Conservation (phyloP, 75 land plant genomes). For the Adiantum capillusveneris region DNA sequence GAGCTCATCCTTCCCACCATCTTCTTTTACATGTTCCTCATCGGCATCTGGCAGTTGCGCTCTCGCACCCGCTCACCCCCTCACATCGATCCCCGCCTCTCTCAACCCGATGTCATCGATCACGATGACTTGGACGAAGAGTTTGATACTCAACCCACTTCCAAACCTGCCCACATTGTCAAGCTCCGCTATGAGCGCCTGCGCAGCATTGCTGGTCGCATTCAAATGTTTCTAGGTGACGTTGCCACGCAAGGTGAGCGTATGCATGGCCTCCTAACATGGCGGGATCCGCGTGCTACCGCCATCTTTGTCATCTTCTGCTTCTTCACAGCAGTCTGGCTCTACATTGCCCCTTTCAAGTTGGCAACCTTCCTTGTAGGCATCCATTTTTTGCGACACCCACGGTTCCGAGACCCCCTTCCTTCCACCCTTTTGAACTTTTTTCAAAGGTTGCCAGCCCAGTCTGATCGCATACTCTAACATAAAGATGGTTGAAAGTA, state of each 20-base stretch:
- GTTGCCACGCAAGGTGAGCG: constrained; percentile 69
- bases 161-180: constrained; percentile 31
- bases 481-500: too few species aligned
- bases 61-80: constrained; percentile 7
- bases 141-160: constrained; percentile 11
- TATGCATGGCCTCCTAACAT: constrained; percentile 44
- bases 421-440: constrained; percentile 51
- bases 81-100: constrained; percentile 9
- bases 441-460: constrained; percentile 56
- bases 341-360: constrained; percentile 52
- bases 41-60: constrained; percentile 16
- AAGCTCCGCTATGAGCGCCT: constrained; percentile 58
- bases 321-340: constrained; percentile 33
- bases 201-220: constrained; percentile 62
- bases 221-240: constrained; percentile 51
- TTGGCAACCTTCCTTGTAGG: constrained; percentile 37
- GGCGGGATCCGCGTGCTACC: constrained; percentile 77
- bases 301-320: constrained; percentile 44
- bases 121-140: constrained; percentile 20
- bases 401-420: constrained; percentile 43
- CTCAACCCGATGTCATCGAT: constrained; percentile 6
- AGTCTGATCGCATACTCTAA: constrained; percentile 34
- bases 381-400: constrained; percentile 49
- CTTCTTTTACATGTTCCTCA: constrained; percentile 14
- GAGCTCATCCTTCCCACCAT: constrained; percentile 18